A percentile compares a stretch with the other conserved stretches of the same genome.
phyloP scores from a whole-genome alignment of 805 yeast genomes.

The Starmerella apicola region DNA sequence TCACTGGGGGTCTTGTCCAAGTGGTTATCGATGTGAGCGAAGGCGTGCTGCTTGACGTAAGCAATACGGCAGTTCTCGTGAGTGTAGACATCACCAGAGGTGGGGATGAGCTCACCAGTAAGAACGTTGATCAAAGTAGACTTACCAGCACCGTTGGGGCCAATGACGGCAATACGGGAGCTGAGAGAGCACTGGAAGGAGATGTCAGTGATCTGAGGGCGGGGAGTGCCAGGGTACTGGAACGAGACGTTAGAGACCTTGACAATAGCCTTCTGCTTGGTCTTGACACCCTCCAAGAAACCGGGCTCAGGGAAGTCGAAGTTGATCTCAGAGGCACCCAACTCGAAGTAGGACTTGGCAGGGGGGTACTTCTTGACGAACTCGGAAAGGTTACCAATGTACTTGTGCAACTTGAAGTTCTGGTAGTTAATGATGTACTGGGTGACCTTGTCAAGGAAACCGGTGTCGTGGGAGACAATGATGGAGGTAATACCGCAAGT shows the following conservation, averaged over 20 bases:
- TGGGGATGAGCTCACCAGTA: conserved; percentile 99
- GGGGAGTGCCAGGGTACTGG: conserved; percentile 98
- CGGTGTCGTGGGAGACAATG: conserved; percentile 98
- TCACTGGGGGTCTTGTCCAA: conserved; percentile 99
- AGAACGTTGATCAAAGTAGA: conserved; percentile 96
- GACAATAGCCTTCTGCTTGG: conserved; percentile 99
- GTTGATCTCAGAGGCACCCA: conserved; percentile 95
- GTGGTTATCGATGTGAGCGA: conserved; percentile 97
- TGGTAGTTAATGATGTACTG: conserved; percentile 99
- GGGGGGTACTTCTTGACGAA: conserved; percentile 98
- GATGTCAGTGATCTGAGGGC: conserved; percentile 85
- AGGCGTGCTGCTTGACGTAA: conserved; percentile 99
- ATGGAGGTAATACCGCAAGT: conserved; percentile 98
- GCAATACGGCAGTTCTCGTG: conserved; percentile 99
- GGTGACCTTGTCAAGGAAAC: conserved; percentile 94
- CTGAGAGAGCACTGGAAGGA: conserved; percentile 98
- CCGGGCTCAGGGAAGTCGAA: conserved; percentile 99
- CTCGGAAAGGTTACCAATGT: conserved; percentile 99
- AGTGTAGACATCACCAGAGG: conserved; percentile 95
- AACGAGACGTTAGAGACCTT: conserved; percentile 93
- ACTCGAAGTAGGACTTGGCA: conserved; percentile 96
- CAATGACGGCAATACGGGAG: conserved; percentile 99
- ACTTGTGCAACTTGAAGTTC: conserved; percentile 98
- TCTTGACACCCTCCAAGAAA: conserved; percentile 99
- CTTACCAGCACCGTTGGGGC: conserved; percentile 99